Base-by-base conservation (phyloP, 257 asterid genomes). In the Vinca minor region DNA sequence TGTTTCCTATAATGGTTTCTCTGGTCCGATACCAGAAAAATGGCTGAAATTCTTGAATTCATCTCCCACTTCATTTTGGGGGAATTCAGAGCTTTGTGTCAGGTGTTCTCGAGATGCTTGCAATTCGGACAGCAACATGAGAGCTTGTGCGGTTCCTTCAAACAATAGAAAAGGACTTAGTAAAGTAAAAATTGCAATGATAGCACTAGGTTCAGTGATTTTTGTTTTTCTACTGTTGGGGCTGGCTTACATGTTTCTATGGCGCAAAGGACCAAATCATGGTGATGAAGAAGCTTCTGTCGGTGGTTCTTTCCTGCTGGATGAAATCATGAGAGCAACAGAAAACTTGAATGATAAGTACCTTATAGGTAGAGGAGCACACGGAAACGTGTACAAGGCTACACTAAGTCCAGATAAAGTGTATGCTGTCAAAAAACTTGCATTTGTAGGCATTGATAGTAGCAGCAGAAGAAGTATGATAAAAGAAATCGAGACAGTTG, bases 351-450 rank as follows among this genome's bases (percentile, higher is more conserved):
- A 79, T 41, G 86, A 83, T 61, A 76, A 62, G 75, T 81, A 83
- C 63, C 41, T 80, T 49, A 77, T 89, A 10, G 95, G 95, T 50
- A 84, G 76, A 55, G 96, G 96, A 80, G 96, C 95, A 0, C 93
- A 89, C 44, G 96, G 96, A 65, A 75, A 70, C 1, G 95, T 89
- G 11, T 89, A 84, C 76, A 86, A 79, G 82, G 96, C 77, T 58
- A 50, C 70, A 0, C 46, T 89, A 70, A 65, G 77, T 64, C 70
- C 84, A 15, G 69, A 71, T 8, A 71, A 77, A 76, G 84, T 74
- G 29, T 89, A 79, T 58, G 96, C 96, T 52, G 74, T 83, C 68
- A 89, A 89, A 67, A 86, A 80, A 77, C 80, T 89, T 28, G 62
- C 63, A 39, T 82, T 81, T 67, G 72, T 48, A 65, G 89, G 86